phyloP scores from a whole-genome alignment of 169 alveolate species.

The Eimeria maxima region DNA sequence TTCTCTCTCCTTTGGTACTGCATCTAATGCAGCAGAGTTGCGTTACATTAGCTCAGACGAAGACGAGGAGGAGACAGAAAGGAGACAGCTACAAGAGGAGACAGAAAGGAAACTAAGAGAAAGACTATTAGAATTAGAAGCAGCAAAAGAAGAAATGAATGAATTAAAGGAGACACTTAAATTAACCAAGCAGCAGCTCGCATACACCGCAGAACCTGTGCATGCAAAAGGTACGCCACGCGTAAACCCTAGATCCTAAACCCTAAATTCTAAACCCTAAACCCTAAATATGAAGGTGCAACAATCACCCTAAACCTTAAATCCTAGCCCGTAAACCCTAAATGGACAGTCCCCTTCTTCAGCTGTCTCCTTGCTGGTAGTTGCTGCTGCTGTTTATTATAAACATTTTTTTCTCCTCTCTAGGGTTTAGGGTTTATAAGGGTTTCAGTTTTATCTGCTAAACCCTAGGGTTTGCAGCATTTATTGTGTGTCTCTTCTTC shows the following conservation, averaged over 20 bases:
- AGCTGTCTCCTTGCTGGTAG: too few relatives aligned
- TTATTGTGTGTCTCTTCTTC: background rate
- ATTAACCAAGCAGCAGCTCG: background rate
- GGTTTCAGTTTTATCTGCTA: too few relatives aligned
- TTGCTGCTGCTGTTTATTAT: too few relatives aligned
- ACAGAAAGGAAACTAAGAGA: background rate
- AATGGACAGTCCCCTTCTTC: too few relatives aligned
- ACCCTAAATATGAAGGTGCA: too few relatives aligned
- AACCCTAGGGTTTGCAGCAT: too few relatives aligned
- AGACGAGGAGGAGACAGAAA: background rate
- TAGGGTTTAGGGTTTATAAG: too few relatives aligned
- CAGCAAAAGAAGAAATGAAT: background rate
- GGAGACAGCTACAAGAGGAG: background rate
- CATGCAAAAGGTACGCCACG: slow-evolving; percentile 2
- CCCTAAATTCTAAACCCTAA: background rate
- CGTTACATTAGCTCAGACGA: background rate
- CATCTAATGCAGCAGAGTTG: background rate
- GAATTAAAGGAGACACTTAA: background rate
- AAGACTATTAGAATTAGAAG: background rate
- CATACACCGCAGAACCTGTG: background rate
- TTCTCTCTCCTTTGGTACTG: background rate
- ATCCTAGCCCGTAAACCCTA: too few relatives aligned
- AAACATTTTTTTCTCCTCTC: too few relatives aligned
- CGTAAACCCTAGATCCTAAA: background rate
- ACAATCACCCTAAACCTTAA: too few relatives aligned